Evolutionary conservation across 768 basidiomycete species (phyloP).

Genomic region (Suillus lakei): DNA sequence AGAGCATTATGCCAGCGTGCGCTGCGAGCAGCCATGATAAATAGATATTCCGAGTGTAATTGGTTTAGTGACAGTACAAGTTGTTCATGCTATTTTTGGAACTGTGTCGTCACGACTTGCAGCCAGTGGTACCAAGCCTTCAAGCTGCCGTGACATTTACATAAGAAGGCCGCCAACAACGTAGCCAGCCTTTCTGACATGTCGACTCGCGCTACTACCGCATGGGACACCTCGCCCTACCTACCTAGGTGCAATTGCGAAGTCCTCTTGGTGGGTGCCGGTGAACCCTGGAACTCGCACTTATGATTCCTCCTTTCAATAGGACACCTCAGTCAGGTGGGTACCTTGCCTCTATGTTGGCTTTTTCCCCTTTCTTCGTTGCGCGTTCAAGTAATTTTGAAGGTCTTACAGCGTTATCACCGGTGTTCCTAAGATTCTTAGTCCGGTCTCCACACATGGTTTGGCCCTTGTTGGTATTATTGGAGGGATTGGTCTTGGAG

Average conservation of each 20-base stretch:
- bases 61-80: background rate
- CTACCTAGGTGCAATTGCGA: too few species aligned
- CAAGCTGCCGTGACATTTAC: background rate
- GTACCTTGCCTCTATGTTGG: background rate
- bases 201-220: background rate
- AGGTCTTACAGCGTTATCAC: too few species aligned
- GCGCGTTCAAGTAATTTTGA: background rate
- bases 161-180: background rate
- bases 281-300: background rate
- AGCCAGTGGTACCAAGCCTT: too few species aligned
- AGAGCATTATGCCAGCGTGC: conserved; percentile 56
- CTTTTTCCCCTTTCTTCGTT: background rate
- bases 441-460: background rate
- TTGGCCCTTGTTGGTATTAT: background rate
- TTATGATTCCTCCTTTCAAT: background rate
- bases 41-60: background rate
- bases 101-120: too few species aligned
- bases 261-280: too few species aligned
- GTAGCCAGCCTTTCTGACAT: background rate
- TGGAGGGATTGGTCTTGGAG: background rate
- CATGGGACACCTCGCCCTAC: too few species aligned
- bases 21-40: conserved; percentile 20
- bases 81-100: too few species aligned
- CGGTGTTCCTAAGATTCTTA: too few species aligned
- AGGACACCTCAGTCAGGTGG: background rate